Evolutionary conservation across 768 basidiomycete species (phyloP), one percentile per base, ranked within the genome.

Genomic region (Kwoniella sp.): DNA sequence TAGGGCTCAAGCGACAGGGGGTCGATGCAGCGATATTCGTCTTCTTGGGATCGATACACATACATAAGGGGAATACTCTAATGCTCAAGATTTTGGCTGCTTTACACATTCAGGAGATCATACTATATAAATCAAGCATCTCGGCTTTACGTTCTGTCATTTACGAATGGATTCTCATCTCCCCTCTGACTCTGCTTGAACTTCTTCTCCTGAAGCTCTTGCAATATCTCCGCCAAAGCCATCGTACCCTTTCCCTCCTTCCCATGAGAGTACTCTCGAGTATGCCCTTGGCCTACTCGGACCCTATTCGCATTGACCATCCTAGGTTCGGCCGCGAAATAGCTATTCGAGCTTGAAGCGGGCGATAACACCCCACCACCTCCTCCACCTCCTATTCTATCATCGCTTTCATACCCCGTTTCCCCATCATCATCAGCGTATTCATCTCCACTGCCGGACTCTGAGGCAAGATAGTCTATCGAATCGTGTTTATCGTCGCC

Each of bases 311-410:
- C 63, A 21, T 33, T 46, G 26, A 33, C 40, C 22, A 63, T 50
- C 52, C 26, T 48, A 2, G 66, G 61, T 54, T 60, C 59, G 10
- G 55, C 44, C 17, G 46, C 55, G 30, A 60, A 66, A 36, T 58
- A 61, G n/a, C n/a, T 40, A 7, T 53, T 15, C 22, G 40, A 46
- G 56, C 33, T 37, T 13, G 46, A 55, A 48, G 57, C 33, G 24
- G 55, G 62, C 36, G 51, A 63, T 9, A 33, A 52, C 29, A 52
- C 15, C n/a, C 33, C 30, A 29, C 33, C 44, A 25, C 27, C 30
- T 56, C 40, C 40, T 19, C 33, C 44, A 36, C 29, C 21, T 55
- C 33, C 33, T 33, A 33, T 33, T 40, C 30, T 37, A 21, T 64
- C 52, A 30, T 62, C 46, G 12, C 22, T 46, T 27, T 60, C 51